Conservation (phyloP, 441 rosid genomes). For the Bruguiera hainesii region DNA sequence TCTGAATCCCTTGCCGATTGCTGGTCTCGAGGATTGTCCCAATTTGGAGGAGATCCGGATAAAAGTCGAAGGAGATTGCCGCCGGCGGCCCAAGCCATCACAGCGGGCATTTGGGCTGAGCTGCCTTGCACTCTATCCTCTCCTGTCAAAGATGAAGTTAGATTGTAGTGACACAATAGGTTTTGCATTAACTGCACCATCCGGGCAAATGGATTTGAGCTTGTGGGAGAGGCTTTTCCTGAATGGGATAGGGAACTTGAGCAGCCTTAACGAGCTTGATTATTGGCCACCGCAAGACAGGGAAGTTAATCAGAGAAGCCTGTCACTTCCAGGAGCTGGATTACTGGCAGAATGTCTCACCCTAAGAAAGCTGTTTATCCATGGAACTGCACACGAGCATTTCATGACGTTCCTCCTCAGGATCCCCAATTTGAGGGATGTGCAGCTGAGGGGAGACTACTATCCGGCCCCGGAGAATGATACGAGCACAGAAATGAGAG, state of each 20-base stretch:
- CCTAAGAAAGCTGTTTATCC: slow-evolving; percentile 79
- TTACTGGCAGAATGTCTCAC: slow-evolving; percentile 52
- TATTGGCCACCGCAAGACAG: slow-evolving; percentile 95
- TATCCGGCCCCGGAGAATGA: slow-evolving; percentile 89
- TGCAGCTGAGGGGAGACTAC: slow-evolving; percentile 82
- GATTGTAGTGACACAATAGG: slow-evolving; percentile 79
- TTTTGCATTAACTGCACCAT: slow-evolving; percentile 71
- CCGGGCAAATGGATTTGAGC: slow-evolving; percentile 82
- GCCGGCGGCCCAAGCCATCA: slow-evolving; percentile 52
- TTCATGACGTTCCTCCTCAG: slow-evolving; percentile 70
- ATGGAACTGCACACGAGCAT: slow-evolving; percentile 88
- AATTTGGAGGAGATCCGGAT: slow-evolving; percentile 69
- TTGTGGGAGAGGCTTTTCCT: slow-evolving; percentile 92
- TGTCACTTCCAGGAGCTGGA: slow-evolving; percentile 70
- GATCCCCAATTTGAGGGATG: slow-evolving; percentile 65
- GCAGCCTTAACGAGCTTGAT: slow-evolving; percentile 59
- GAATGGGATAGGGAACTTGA: slow-evolving; percentile 55
- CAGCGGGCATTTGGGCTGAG: slow-evolving; percentile 63
- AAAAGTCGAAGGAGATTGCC: slow-evolving; percentile 83
- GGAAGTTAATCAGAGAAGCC: slow-evolving; percentile 84
- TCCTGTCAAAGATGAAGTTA: slow-evolving; percentile 71
- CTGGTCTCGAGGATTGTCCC: slow-evolving; percentile 73
- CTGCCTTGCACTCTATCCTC: slow-evolving; percentile 63
- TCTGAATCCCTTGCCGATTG: slow-evolving; percentile 49
- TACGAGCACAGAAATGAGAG: slow-evolving; percentile 84